Evolutionary conservation across 805 yeast species (phyloP).

Genomic region (Maudiozyma pseudohumilis): DNA sequence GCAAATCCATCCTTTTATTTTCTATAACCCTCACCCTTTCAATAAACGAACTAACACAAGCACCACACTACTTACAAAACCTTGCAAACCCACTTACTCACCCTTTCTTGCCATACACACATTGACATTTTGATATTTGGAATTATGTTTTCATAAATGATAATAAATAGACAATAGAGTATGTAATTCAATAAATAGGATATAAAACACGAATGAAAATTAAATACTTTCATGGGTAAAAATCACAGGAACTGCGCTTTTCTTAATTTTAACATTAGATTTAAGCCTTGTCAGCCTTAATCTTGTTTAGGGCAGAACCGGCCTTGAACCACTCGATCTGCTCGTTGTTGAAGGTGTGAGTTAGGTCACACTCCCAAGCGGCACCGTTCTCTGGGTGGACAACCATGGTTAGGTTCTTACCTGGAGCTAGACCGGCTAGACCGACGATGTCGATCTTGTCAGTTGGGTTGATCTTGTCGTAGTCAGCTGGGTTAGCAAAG

Average conservation of each 20-base stretch:
- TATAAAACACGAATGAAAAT: constrained; percentile 1
- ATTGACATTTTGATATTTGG: no score
- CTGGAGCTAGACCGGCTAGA: constrained; percentile 80
- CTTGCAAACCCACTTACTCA: no score
- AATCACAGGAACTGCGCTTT: neutral
- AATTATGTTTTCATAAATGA: neutral
- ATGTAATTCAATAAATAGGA: neutral
- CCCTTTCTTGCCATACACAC: no score
- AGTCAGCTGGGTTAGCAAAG: constrained; percentile 80
- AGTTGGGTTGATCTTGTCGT: constrained; percentile 85
- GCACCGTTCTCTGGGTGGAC: constrained; percentile 61
- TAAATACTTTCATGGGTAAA: neutral
- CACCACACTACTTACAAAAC: no score
- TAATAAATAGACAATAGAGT: neutral
- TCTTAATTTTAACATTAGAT: neutral
- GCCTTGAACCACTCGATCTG: constrained; percentile 98
- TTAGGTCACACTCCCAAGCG: constrained; percentile 81
- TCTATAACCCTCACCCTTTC: no score
- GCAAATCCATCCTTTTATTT: no score
- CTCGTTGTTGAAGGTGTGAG: constrained; percentile 93
- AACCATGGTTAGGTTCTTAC: constrained; percentile 76
- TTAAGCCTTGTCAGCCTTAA: constrained; percentile 7
- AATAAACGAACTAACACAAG: no score
- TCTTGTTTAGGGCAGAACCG: constrained; percentile 96
- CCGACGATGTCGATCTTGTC: constrained; percentile 87